Percentiles rank a stretch among this genome's conserved stretches.
Conservation (phyloP, 805 yeast species). For the Sporopachydermia quercuum region DNA sequence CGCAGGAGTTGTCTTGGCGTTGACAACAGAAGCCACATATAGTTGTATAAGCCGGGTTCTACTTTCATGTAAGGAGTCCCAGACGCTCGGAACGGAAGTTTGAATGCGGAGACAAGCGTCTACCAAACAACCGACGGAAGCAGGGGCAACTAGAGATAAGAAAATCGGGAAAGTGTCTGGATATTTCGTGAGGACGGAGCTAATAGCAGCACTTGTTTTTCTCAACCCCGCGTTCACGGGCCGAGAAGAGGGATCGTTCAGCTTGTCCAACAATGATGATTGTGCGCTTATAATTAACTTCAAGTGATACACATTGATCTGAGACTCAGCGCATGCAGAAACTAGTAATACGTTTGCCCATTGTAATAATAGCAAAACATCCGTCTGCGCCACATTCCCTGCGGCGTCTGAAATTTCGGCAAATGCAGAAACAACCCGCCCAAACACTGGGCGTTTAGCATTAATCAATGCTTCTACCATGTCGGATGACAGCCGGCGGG, state of each 20-base stretch:
- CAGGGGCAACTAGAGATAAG: constrained; percentile 18
- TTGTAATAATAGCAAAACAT: not conserved
- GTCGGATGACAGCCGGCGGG: not conserved
- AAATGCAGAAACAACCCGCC: not conserved
- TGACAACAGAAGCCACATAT: constrained; percentile 18
- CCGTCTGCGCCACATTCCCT: not conserved
- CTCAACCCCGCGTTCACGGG: not conserved
- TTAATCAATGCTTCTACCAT: too few species aligned
- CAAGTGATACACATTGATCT: too few species aligned
- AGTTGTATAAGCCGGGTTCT: constrained; percentile 10
- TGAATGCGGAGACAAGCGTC: constrained; percentile 8
- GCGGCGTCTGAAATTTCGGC: not conserved
- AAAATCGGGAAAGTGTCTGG: constrained; percentile 13
- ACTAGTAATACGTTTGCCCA: too few species aligned
- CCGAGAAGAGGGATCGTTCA: too few species aligned
- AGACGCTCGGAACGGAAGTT: constrained; percentile 11
- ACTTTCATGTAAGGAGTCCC: constrained; percentile 6
- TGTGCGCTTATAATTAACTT: too few species aligned
- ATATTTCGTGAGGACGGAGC: constrained; percentile 5
- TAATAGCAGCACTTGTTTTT: constrained; percentile 9
- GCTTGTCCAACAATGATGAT: too few species aligned
- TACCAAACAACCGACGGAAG: constrained; percentile 5
- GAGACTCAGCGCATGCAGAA: too few species aligned
- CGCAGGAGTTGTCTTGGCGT: constrained; percentile 13
- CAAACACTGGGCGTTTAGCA: not conserved